A percentile compares a stretch with the other conserved stretches of the same genome.
Evolutionary conservation across 2,329 filamentous ascomycete genomes (phyloP).

Genomic region (Monascus ruber): DNA sequence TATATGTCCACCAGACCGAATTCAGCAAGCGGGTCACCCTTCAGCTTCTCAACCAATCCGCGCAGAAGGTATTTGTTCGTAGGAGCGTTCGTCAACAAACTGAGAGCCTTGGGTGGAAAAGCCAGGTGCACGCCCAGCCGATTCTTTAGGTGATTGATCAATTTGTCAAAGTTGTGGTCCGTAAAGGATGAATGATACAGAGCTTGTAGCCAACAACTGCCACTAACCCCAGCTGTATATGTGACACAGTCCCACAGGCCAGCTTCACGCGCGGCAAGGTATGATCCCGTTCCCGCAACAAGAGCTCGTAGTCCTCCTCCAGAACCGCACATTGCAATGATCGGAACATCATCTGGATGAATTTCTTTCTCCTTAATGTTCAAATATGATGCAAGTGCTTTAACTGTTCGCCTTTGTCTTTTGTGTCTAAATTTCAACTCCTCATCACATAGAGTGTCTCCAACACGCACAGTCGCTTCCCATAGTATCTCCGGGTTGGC

Average conservation of each 20-base stretch:
- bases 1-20: conserved; percentile 93
- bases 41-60: conserved; percentile 83
- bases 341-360: conserved; percentile 85
- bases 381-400: conserved; percentile 72
- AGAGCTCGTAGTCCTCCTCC: conserved; percentile 83
- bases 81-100: conserved; percentile 71
- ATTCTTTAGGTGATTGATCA: conserved; percentile 77
- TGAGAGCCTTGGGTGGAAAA: conserved; percentile 74
- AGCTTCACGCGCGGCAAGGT: conserved; percentile 70
- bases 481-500: conserved; percentile 80
- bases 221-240: conserved; percentile 90
- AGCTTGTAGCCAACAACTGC: conserved; percentile 88
- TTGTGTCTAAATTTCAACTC: conserved; percentile 64
- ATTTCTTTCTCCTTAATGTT: conserved; percentile 66
- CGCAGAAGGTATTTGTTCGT: conserved; percentile 87
- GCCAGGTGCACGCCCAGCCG: conserved; percentile 82
- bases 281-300: conserved; percentile 79
- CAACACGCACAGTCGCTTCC: conserved; percentile 71
- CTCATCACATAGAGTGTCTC: conserved; percentile 67
- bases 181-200: conserved; percentile 75
- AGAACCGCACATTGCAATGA: conserved; percentile 88
- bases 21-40: conserved; percentile 64
- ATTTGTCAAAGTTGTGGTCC: conserved; percentile 51
- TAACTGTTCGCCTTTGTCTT: conserved; percentile 56
- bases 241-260: conserved; percentile 90